These are phyloP conservation scores for Malassezia obtusa DNA, from an alignment of 1,284 basidiomycete species.

Conservation along the genomic window DNA sequence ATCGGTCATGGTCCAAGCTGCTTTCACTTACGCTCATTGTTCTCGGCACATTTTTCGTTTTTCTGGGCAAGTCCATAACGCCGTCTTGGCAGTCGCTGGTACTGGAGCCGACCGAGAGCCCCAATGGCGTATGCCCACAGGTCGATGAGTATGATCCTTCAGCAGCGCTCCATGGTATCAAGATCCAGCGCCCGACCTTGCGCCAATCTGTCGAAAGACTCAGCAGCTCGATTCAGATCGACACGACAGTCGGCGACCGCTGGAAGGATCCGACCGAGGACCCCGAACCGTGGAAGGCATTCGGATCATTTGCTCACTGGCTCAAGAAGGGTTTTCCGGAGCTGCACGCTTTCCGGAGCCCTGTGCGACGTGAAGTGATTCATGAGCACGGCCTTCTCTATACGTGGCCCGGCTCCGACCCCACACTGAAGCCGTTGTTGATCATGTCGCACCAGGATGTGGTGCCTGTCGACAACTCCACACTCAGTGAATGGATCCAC, in stretches of 20 bases:
- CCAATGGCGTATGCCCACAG: slow-evolving; percentile 12
- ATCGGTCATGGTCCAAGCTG: background rate
- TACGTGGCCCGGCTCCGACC: slow-evolving; percentile 57
- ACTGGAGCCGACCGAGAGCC: background rate
- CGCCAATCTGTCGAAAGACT: slow-evolving; percentile 11
- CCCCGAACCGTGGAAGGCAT: slow-evolving; percentile 24
- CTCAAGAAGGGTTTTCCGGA: slow-evolving; percentile 23
- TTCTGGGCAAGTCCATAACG: too few species aligned
- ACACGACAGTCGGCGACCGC: slow-evolving; percentile 30
- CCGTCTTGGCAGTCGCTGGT: background rate
- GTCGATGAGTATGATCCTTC: slow-evolving; percentile 1
- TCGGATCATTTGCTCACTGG: slow-evolving; percentile 26
- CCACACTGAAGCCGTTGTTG: slow-evolving; percentile 58
- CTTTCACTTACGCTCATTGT: background rate
- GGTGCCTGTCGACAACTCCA: slow-evolving; percentile 53
- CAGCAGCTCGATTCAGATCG: slow-evolving; percentile 31
- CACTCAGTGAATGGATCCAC: slow-evolving; percentile 51
- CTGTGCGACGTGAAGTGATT: slow-evolving; percentile 48
- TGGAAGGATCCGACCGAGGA: slow-evolving; percentile 23
- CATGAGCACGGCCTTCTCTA: slow-evolving; percentile 61
- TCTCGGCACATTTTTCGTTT: too few species aligned
- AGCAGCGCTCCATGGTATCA: background rate
- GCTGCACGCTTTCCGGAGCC: slow-evolving; percentile 21
- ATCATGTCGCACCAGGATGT: slow-evolving; percentile 55
- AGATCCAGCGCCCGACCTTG: background rate